Evolutionary conservation across 805 yeast genomes (phyloP), one percentile per base, ranked within the genome.

Genomic region (Ogataea glucozyma): DNA sequence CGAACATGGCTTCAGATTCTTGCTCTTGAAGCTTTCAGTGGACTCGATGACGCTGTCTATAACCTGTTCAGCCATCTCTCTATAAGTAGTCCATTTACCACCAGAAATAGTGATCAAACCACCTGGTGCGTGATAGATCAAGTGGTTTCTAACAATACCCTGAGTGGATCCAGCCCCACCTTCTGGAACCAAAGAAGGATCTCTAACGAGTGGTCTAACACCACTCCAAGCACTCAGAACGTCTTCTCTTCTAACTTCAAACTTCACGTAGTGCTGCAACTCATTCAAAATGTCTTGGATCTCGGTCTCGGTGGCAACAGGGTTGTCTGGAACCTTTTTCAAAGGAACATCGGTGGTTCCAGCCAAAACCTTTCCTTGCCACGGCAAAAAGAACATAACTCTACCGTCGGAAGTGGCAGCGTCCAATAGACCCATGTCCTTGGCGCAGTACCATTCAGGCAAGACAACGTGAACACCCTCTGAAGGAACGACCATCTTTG

Each of bases 1-100:
- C 47, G 64, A 68, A 62, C 85, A 80, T 22, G 78, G 75, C 40
- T 55, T 48, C 66, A 62, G 43, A 20, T 36, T 38, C 36, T 45
- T 56, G 10, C 40, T 31, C 26, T 48, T 34, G 40, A 74, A 71
- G 38, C 69, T 68, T 11, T 63, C 61, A 43, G 67, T 67, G 31
- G 61, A 53, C 59, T 78, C 72, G 36, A 87, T 73, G 41, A 85
- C 80, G 53, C 79, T 79, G 64, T 87, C 83, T 35, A 90, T 82
- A 33, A 96, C 87, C 70, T 91, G 96, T 70, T 90, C 83, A 17
- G 97, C 96, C 97, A 90, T 90, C 71, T 88, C 95, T 71, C 97
- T 79, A 73, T 90, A 91, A 26, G 98, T 90, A 41, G 98, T 90
- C 98, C 98, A 90, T 71, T 90, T 90, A 65, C 98, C 98, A 58